Evolutionary conservation across 257 asterid genomes (phyloP).

Genomic region (Petunia secreta): DNA sequence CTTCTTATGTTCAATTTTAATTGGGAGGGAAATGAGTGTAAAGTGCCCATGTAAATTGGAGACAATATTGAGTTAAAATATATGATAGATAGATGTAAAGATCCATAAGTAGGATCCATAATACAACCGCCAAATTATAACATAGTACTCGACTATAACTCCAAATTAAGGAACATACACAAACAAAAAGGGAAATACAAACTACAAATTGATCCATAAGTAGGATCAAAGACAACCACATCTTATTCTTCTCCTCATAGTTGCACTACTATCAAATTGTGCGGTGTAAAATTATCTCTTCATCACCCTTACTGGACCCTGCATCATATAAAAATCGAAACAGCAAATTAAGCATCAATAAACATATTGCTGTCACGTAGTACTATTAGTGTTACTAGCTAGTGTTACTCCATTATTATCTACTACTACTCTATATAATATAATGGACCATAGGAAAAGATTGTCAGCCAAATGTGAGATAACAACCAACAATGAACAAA

Average conservation of each 20-base stretch:
- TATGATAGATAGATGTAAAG: neutral
- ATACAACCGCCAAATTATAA: neutral
- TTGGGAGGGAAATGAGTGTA: too few species aligned
- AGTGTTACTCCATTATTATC: too few species aligned
- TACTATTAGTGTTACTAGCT: neutral
- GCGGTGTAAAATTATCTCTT: neutral
- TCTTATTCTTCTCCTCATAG: neutral
- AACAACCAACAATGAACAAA: too few species aligned
- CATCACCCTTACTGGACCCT: slow-evolving; percentile 1
- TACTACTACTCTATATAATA: too few species aligned
- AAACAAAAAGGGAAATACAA: neutral
- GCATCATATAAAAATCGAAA: neutral
- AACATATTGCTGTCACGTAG: neutral
- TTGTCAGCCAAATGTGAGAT: too few species aligned
- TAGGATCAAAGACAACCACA: neutral
- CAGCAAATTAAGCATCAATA: neutral
- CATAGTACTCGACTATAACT: neutral
- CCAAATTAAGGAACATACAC: neutral
- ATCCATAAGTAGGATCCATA: neutral
- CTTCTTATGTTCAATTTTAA: too few species aligned
- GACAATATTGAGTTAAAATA: too few species aligned
- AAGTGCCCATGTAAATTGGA: too few species aligned
- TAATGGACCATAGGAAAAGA: too few species aligned
- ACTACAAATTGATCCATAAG: neutral
- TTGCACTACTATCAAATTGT: neutral